A percentile compares a stretch with the other conserved stretches of the same genome.
Conservation (phyloP, 768 basidiomycete genomes). For the Suillus tomentosus region DNA sequence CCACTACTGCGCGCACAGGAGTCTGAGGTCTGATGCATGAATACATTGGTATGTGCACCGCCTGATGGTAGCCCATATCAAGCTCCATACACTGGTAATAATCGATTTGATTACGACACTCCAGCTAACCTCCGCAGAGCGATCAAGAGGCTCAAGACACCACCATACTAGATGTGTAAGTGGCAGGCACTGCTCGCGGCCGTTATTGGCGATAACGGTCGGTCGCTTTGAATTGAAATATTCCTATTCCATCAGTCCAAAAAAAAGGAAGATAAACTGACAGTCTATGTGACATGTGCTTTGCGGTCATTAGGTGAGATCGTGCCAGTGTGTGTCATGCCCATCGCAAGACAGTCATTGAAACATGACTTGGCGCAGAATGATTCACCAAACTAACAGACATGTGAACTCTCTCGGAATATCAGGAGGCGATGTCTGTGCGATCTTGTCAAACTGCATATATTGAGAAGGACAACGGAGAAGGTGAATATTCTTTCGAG, state of each 20-base stretch:
- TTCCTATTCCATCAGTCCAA: neutral
- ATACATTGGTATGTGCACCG: too few species aligned
- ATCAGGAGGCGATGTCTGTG: neutral
- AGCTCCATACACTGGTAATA: too few species aligned
- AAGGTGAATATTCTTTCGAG: slow-evolving; percentile 1
- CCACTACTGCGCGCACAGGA: too few species aligned
- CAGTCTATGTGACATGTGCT: neutral
- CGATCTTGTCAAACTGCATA: neutral
- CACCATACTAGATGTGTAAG: too few species aligned
- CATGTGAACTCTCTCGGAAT: neutral
- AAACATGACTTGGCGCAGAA: slow-evolving; percentile 1
- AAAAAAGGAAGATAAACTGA: neutral
- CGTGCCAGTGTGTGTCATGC: neutral
- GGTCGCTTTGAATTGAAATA: neutral
- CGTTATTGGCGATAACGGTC: too few species aligned
- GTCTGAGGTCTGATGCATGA: too few species aligned
- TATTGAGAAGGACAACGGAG: slow-evolving; percentile 4
- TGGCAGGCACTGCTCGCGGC: too few species aligned
- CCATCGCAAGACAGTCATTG: neutral
- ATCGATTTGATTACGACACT: too few species aligned
- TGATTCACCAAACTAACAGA: neutral
- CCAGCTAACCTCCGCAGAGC: too few species aligned
- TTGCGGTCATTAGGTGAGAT: slow-evolving; percentile 2
- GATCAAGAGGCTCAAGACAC: too few species aligned
- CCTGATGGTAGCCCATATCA: too few species aligned